Base-by-base conservation (phyloP, 164 flowering plant genomes). In the Cinnamomum micranthum region DNA sequence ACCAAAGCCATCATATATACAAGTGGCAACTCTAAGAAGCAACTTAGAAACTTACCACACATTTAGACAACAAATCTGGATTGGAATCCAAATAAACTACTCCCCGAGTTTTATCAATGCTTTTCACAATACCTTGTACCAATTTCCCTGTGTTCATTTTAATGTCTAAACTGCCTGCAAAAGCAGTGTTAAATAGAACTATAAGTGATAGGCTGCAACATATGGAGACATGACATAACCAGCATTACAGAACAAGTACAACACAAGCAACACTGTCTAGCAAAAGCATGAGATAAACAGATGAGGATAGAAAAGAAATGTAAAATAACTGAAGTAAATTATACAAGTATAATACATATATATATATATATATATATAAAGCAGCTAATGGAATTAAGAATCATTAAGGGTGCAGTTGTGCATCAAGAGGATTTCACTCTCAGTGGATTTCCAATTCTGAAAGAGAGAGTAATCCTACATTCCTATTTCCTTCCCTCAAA, bases 91-190 rank as follows among this genome's bases (percentile, higher is more conserved):
- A 25, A 82, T 90, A 80, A 76, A 96, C 84, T 75, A 92, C 92
- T 82, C 88, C 88, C 31, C 93, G 91, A 74, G 75, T 73, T 82
- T 84, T 92, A 79, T 96, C 99, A 79, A 92, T 77, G 74, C 85
- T 89, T 80, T 78, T 85, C 55, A 96, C 92, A 71, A 91, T 84
- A 50, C 97, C 97, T 82, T 94, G 95, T 24, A 94, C 27, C 68
- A 90, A 87, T 68, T 88, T 88, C 65, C 97, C 94, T 66, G 69
- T 62, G 10, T 72, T 82, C 73, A 86, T 71, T 73, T 88, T 86
- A 69, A 65, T 27, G 28, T 82, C 88, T 64, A 71, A 52, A 17
- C 69, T 71, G 60, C 77, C 99, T 95, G 84, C 68, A 73, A 15
- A 55, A 14, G n/a, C 12, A 28, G n/a, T 67, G 69, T 15, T 5